Evolutionary conservation across 2,329 filamentous ascomycete species (phyloP).

Genomic region (Metarhizium brunneum): DNA sequence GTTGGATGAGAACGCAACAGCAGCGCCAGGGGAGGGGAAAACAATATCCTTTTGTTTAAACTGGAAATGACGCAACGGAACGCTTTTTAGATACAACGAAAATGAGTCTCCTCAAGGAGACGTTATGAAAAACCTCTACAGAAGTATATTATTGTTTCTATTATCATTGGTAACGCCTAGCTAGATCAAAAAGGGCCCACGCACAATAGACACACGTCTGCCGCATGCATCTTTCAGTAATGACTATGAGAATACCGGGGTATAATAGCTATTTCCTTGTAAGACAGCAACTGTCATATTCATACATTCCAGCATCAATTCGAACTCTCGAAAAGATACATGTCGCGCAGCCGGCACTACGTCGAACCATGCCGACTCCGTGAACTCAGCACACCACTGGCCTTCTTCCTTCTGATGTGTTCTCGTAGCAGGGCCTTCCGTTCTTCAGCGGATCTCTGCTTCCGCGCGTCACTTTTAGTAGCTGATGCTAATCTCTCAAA

Average conservation of each 20-base stretch:
- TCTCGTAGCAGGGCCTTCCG: constrained; percentile 14
- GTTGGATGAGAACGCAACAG: background rate
- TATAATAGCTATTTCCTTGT: background rate
- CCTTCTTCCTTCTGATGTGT: constrained; percentile 16
- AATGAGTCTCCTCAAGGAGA: constrained; percentile 7
- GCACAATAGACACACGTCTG: constrained; percentile 17
- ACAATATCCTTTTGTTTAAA: background rate
- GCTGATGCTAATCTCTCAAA: constrained; percentile 11
- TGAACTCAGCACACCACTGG: constrained; percentile 6
- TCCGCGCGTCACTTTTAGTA: constrained; percentile 6
- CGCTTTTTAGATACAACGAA: constrained; percentile 5
- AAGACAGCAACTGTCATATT: background rate
- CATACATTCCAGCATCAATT: background rate
- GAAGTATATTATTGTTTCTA: background rate
- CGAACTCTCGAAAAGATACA: background rate
- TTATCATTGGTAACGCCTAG: background rate
- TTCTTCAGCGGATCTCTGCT: constrained; percentile 11
- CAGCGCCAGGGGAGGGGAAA: background rate
- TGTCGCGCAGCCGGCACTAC: background rate
- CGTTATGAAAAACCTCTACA: background rate
- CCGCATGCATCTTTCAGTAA: background rate
- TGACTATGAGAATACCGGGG: background rate
- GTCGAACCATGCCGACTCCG: constrained; percentile 4
- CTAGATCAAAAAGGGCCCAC: constrained; percentile 13
- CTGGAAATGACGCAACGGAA: background rate